phyloP scores from a whole-genome alignment of 1,284 basidiomycete species.

The Ganoderma boninense region DNA sequence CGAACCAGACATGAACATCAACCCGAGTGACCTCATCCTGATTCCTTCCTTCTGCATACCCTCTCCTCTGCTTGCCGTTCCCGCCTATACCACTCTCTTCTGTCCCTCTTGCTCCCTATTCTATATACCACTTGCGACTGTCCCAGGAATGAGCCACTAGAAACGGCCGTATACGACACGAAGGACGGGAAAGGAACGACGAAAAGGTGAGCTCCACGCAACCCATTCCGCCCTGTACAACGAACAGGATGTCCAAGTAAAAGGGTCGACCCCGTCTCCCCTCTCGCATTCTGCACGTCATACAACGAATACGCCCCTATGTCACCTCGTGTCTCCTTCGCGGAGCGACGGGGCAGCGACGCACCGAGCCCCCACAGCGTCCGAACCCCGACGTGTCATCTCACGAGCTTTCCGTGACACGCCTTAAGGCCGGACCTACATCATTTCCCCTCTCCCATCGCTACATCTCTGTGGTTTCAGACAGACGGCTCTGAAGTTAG shows the following conservation, averaged over 20 bases:
- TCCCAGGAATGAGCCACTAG: neutral
- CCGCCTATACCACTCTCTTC: neutral
- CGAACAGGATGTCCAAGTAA: constrained; percentile 53
- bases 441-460: constrained; percentile 22
- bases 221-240: neutral
- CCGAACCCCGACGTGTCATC: constrained; percentile 50
- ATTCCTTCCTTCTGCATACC: neutral
- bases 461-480: constrained; percentile 20
- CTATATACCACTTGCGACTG: neutral
- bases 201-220: neutral
- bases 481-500: constrained; percentile 41
- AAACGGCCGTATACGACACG: neutral
- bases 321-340: constrained; percentile 20
- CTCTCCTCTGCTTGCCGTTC: neutral
- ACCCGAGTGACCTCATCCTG: neutral
- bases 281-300: neutral
- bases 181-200: neutral
- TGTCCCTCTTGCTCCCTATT: neutral
- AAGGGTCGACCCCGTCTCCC: constrained; percentile 52
- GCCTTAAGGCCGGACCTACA: constrained; percentile 59
- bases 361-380: constrained; percentile 43
- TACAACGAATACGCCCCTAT: neutral
- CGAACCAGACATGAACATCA: neutral
- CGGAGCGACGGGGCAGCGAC: constrained; percentile 9
- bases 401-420: constrained; percentile 47